phyloP scores from a whole-genome alignment of 345 rosid species.

The Eucalyptus curtisii region DNA sequence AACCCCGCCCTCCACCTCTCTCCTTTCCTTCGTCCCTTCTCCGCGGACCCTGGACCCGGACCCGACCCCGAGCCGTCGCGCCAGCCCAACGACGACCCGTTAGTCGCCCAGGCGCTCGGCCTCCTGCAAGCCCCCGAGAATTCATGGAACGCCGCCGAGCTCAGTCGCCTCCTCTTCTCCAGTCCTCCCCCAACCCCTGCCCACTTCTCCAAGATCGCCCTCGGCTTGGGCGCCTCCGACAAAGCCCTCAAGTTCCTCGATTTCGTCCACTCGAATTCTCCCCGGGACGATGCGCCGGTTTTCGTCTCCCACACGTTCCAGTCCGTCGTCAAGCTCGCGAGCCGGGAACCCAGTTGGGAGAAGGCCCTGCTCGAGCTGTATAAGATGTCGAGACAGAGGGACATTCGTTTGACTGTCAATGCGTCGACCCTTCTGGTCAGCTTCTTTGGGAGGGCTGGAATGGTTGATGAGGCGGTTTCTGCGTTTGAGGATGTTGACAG shows the following conservation, averaged over 20 bases:
- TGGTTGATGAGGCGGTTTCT: conserved; percentile 30
- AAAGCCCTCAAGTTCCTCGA: conserved; percentile 47
- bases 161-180: conserved; percentile 29
- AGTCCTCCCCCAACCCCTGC: conserved; percentile 18
- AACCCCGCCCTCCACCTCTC: neutral
- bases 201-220: conserved; percentile 30
- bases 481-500: conserved; percentile 31
- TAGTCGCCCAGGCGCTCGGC: conserved; percentile 16
- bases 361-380: conserved; percentile 28
- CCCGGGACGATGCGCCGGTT: conserved; percentile 2
- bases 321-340: conserved; percentile 41
- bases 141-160: conserved; percentile 39
- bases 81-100: conserved; percentile 8
- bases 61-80: neutral
- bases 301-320: conserved; percentile 35
- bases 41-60: neutral
- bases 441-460: conserved; percentile 27
- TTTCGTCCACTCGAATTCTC: conserved; percentile 20
- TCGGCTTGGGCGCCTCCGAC: conserved; percentile 37
- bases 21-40: conserved; percentile 9
- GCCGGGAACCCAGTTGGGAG: conserved; percentile 20
- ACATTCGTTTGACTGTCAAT: conserved; percentile 25
- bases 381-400: conserved; percentile 33
- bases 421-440: conserved; percentile 37
- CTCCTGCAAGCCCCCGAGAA: conserved; percentile 34